These are phyloP conservation scores for Tulasnella sp. DNA, from an alignment of 768 basidiomycete species.

Conservation along the genomic window DNA sequence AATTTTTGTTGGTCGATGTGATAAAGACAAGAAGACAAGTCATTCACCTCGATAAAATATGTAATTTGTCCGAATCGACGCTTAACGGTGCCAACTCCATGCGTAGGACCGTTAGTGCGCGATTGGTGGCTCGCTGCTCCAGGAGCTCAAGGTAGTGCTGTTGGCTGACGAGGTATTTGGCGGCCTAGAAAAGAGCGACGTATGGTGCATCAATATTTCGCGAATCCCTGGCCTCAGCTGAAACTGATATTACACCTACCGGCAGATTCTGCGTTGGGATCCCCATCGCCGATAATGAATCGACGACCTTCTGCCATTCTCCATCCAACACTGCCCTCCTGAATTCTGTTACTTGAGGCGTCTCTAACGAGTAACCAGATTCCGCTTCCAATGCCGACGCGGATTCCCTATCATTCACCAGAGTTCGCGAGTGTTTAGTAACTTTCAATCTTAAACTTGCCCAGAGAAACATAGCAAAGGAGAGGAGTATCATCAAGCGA, in stretches of 20 bases:
- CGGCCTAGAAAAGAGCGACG: slow-evolving; percentile 61
- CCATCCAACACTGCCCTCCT: slow-evolving; percentile 69
- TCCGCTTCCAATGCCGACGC: slow-evolving; percentile 84
- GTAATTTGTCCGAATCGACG: slow-evolving; percentile 68
- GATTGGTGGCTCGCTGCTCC: slow-evolving; percentile 66
- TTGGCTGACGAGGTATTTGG: slow-evolving; percentile 76
- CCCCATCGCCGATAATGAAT: slow-evolving; percentile 53
- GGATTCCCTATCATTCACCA: slow-evolving; percentile 49
- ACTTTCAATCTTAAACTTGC: neutral
- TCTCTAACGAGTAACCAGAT: slow-evolving; percentile 82
- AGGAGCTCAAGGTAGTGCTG: slow-evolving; percentile 95
- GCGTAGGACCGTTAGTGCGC: slow-evolving; percentile 75
- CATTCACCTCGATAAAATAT: slow-evolving; percentile 76
- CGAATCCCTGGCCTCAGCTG: too few relatives aligned
- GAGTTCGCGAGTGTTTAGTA: neutral
- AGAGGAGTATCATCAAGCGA: neutral
- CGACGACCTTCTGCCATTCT: slow-evolving; percentile 69
- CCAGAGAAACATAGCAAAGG: neutral
- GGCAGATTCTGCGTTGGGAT: slow-evolving; percentile 56
- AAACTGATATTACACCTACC: slow-evolving; percentile 37
- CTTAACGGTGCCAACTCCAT: slow-evolving; percentile 79
- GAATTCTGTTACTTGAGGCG: slow-evolving; percentile 65
- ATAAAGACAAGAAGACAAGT: slow-evolving; percentile 9
- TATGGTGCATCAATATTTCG: too few relatives aligned
- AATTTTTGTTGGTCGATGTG: neutral